A percentile compares a stretch with the other conserved stretches of the same genome.
Evolutionary conservation across 2,329 filamentous ascomycete genomes (phyloP).

Genomic region (Trichoderma atrobrunneum): DNA sequence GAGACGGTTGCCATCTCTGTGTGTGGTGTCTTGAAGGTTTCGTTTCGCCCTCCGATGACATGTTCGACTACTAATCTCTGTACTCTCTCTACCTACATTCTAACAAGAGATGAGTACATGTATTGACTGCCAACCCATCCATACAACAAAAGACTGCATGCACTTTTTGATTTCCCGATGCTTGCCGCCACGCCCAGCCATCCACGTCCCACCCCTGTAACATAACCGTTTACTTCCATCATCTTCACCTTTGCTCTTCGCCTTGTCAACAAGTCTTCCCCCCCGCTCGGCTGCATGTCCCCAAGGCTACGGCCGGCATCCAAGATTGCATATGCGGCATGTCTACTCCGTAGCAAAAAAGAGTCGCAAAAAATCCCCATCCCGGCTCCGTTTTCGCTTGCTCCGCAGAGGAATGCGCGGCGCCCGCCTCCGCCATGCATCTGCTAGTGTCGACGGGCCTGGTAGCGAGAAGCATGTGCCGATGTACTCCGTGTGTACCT

Average conservation of each 20-base stretch:
- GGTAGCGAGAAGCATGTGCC: not conserved
- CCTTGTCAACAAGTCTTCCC: no score
- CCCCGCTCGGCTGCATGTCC: not conserved
- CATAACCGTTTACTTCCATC: not conserved
- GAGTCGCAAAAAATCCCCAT: not conserved
- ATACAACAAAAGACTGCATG: not conserved
- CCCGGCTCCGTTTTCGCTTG: conserved; percentile 11
- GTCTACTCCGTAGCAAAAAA: not conserved
- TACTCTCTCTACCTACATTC: not conserved
- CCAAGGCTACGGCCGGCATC: not conserved
- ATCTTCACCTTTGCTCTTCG: not conserved
- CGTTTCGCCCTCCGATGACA: not conserved
- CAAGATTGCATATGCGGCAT: not conserved
- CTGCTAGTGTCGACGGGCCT: not conserved
- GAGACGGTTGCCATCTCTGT: not conserved
- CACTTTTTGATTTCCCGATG: not conserved
- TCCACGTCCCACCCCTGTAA: not conserved
- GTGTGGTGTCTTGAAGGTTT: not conserved
- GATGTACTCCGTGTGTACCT: conserved; percentile 7
- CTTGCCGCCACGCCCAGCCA: not conserved
- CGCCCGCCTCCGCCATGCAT: conserved; percentile 12
- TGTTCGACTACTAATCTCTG: not conserved
- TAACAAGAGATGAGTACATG: not conserved
- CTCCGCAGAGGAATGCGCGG: conserved; percentile 10
- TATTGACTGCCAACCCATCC: not conserved